Conservation (phyloP, 768 basidiomycete genomes). For the Boletus fagicola region DNA sequence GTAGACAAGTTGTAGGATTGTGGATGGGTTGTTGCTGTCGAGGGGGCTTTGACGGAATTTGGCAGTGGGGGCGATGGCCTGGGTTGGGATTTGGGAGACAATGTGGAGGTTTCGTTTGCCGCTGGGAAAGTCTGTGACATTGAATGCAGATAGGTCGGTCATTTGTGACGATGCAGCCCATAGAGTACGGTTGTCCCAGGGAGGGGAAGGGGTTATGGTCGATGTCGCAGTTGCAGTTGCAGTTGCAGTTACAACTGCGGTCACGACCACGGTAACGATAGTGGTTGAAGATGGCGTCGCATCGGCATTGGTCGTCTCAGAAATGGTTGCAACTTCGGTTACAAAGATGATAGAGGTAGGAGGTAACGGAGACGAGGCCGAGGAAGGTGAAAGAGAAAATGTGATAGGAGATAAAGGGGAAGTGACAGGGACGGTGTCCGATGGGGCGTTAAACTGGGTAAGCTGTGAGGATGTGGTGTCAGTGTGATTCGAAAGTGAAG, state of each 20-base stretch:
- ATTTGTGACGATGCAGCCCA: slow-evolving; percentile 56
- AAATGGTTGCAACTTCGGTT: slow-evolving; percentile 10
- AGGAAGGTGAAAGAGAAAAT: background rate
- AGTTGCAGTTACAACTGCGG: background rate
- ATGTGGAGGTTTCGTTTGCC: slow-evolving; percentile 56
- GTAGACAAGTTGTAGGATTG: slow-evolving; percentile 63
- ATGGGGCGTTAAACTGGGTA: background rate
- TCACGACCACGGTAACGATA: slow-evolving; percentile 11
- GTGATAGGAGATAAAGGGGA: background rate
- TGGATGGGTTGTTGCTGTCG: slow-evolving; percentile 32
- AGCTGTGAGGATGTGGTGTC: background rate
- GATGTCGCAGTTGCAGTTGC: no score
- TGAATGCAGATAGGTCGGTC: slow-evolving; percentile 59
- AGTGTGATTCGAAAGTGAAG: background rate
- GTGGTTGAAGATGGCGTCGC: slow-evolving; percentile 1
- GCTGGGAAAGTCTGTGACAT: slow-evolving; percentile 53
- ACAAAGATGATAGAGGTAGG: slow-evolving; percentile 2
- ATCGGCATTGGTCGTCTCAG: slow-evolving; percentile 10
- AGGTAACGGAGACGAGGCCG: background rate
- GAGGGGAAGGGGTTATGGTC: background rate
- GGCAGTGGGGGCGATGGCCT: slow-evolving; percentile 28
- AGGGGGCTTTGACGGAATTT: slow-evolving; percentile 11
- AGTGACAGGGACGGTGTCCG: background rate
- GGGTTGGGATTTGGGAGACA: slow-evolving; percentile 46
- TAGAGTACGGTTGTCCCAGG: slow-evolving; percentile 22